Evolutionary conservation across 495 filamentous ascomycete species (phyloP).

Genomic region (Thermothielavioides terrestris): DNA sequence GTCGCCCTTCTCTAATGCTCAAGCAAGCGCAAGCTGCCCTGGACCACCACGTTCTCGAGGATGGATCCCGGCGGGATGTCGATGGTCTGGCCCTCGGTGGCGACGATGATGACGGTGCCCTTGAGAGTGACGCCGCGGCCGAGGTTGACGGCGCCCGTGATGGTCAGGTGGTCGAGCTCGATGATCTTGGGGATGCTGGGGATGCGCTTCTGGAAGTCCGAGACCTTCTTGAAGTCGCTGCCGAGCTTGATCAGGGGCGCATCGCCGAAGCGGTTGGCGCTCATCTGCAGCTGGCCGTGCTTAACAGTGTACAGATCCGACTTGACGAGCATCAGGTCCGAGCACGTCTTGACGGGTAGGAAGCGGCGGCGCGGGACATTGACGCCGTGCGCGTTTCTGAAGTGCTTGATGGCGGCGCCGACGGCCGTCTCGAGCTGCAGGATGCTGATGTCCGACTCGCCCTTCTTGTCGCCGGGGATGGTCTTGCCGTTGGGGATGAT

Average conservation of each 20-base stretch:
- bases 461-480: slow-evolving; percentile 98
- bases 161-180: slow-evolving; percentile 94
- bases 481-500: slow-evolving; percentile 99
- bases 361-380: slow-evolving; percentile 97
- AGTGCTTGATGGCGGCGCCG: slow-evolving; percentile 96
- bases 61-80: slow-evolving; percentile 94
- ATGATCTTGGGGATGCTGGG: slow-evolving; percentile 94
- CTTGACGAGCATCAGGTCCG: slow-evolving; percentile 99
- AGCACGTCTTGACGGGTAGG: slow-evolving; percentile 99
- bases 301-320: slow-evolving; percentile 99
- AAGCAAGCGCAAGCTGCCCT: slow-evolving; percentile 89
- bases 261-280: slow-evolving; percentile 89
- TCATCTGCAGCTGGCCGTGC: slow-evolving; percentile 96
- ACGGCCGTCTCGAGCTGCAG: slow-evolving; percentile 98
- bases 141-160: slow-evolving; percentile 93
- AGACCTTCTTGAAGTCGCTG: slow-evolving; percentile 99
- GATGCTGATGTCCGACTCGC: slow-evolving; percentile 94
- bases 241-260: slow-evolving; percentile 99
- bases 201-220: slow-evolving; percentile 98
- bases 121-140: slow-evolving; percentile 91
- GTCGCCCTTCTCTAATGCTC: too few species aligned
- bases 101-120: slow-evolving; percentile 99
- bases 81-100: slow-evolving; percentile 94
- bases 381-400: slow-evolving; percentile 96
- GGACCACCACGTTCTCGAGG: slow-evolving; percentile 97